Percentiles rank a stretch among this genome's conserved stretches.
phyloP scores from a whole-genome alignment of 345 rosid species.

The Populus davidiana region DNA sequence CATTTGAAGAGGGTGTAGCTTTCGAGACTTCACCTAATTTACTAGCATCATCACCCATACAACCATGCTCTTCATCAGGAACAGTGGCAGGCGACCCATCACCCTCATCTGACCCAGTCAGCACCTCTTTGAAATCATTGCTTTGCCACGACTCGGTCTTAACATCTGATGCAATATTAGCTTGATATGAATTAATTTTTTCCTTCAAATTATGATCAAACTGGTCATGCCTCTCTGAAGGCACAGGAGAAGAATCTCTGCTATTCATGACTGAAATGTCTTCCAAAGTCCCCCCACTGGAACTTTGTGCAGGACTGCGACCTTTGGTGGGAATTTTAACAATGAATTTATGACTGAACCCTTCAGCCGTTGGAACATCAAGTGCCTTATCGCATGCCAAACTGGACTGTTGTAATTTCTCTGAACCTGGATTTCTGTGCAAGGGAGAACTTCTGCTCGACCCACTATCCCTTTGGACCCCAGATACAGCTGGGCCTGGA shows the following conservation, averaged over 20 bases:
- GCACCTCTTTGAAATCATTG: conserved; percentile 55
- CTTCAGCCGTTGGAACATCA: conserved; percentile 52
- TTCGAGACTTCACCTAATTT: conserved; percentile 43
- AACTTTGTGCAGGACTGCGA: conserved; percentile 68
- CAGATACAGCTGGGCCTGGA: conserved; percentile 35
- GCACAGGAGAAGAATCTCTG: conserved; percentile 58
- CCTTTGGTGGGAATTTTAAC: conserved; percentile 74
- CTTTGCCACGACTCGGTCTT: conserved; percentile 61
- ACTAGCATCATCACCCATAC: conserved; percentile 37
- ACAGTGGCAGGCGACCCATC: conserved; percentile 45
- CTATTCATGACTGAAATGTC: conserved; percentile 52
- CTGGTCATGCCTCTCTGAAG: conserved; percentile 53
- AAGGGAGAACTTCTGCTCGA: conserved; percentile 45
- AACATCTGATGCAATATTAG: conserved; percentile 36
- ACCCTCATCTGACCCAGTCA: conserved; percentile 45
- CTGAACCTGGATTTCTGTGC: conserved; percentile 47
- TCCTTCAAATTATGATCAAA: conserved; percentile 19
- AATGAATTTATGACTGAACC: conserved; percentile 56
- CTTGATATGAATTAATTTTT: conserved; percentile 38
- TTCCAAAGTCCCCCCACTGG: conserved; percentile 65
- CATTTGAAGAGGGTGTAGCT: conserved; percentile 39
- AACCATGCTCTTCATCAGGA: conserved; percentile 42
- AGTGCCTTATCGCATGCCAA: conserved; percentile 45
- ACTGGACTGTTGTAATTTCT: conserved; percentile 51
- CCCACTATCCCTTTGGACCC: conserved; percentile 48